Conservation (phyloP, 208 protist species). For the Borovskyia barvae region DNA sequence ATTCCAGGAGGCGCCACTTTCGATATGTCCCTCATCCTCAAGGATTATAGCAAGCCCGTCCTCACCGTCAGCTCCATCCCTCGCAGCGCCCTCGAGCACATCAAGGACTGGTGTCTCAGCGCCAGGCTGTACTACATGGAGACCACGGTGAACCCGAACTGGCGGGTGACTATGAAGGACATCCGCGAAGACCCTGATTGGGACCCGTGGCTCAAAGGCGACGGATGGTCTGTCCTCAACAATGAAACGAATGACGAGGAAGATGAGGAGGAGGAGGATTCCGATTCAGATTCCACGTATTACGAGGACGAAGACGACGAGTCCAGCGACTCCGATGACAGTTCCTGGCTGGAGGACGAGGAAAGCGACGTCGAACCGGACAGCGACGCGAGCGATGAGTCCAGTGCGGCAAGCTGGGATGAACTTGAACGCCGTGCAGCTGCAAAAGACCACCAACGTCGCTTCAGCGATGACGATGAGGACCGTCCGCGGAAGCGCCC, state of each 20-base stretch:
- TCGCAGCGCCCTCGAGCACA: slow-evolving; percentile 40
- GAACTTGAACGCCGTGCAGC: slow-evolving; percentile 82
- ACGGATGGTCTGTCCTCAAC: slow-evolving; percentile 71
- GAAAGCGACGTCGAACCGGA: slow-evolving; percentile 50
- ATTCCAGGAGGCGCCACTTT: slow-evolving; percentile 90
- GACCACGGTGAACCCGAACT: slow-evolving; percentile 76
- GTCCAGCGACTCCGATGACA: slow-evolving; percentile 50
- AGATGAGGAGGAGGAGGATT: slow-evolving; percentile 76
- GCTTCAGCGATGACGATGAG: slow-evolving; percentile 63
- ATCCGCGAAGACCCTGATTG: slow-evolving; percentile 87
- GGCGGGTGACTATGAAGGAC: slow-evolving; percentile 72
- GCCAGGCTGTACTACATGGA: slow-evolving; percentile 85
- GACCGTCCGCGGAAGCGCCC: slow-evolving; percentile 42
- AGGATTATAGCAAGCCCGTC: slow-evolving; percentile 92
- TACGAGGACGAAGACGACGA: slow-evolving; percentile 81
- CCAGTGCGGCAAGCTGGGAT: slow-evolving; percentile 77
- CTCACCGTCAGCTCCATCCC: slow-evolving; percentile 70
- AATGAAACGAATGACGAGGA: slow-evolving; percentile 83
- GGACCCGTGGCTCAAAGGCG: slow-evolving; percentile 73
- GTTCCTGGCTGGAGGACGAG: slow-evolving; percentile 79
- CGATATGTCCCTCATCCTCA: slow-evolving; percentile 97
- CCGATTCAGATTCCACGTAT: slow-evolving; percentile 76
- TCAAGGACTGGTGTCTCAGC: slow-evolving; percentile 86
- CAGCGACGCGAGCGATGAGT: slow-evolving; percentile 51
- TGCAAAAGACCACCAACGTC: slow-evolving; percentile 61